Evolutionary conservation across 805 yeast genomes (phyloP).

Genomic region (Debaryomyces maramus): DNA sequence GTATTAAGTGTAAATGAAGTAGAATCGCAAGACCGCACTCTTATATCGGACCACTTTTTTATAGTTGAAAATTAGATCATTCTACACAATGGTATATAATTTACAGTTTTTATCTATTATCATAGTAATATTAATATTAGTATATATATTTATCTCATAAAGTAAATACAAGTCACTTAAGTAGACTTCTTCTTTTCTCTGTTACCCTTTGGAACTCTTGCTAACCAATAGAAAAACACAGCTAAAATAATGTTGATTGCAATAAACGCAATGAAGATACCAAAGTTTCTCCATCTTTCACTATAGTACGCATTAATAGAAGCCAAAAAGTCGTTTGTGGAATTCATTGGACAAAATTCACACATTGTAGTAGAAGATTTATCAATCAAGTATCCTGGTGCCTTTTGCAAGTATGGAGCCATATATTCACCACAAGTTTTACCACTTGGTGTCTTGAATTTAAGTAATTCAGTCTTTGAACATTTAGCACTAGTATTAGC

Average conservation of each 20-base stretch:
- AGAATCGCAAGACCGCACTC: no score
- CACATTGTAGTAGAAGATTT: slow-evolving; percentile 52
- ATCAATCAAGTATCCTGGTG: slow-evolving; percentile 51
- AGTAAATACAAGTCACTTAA: no score
- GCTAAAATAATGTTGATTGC: slow-evolving; percentile 34
- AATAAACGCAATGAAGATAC: slow-evolving; percentile 46
- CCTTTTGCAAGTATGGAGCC: slow-evolving; percentile 27
- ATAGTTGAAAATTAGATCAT: no score
- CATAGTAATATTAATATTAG: no score
- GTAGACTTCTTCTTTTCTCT: slow-evolving; percentile 37
- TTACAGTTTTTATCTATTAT: no score
- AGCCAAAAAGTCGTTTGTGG: slow-evolving; percentile 61
- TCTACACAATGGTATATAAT: no score
- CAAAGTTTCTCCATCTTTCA: slow-evolving; percentile 69
- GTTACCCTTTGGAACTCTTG: slow-evolving; percentile 71
- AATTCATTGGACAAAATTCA: slow-evolving; percentile 55
- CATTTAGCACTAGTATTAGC: slow-evolving; percentile 40
- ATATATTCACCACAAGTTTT: slow-evolving; percentile 23
- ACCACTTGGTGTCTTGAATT: slow-evolving; percentile 22
- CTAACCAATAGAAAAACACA: slow-evolving; percentile 53
- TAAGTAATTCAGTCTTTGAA: slow-evolving; percentile 21
- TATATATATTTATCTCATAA: no score
- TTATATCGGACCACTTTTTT: no score
- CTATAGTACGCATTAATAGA: slow-evolving; percentile 42
- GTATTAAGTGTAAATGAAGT: background rate